phyloP scores from a whole-genome alignment of 2,329 filamentous ascomycete genomes.

The Fonsecaea multimorphosa region DNA sequence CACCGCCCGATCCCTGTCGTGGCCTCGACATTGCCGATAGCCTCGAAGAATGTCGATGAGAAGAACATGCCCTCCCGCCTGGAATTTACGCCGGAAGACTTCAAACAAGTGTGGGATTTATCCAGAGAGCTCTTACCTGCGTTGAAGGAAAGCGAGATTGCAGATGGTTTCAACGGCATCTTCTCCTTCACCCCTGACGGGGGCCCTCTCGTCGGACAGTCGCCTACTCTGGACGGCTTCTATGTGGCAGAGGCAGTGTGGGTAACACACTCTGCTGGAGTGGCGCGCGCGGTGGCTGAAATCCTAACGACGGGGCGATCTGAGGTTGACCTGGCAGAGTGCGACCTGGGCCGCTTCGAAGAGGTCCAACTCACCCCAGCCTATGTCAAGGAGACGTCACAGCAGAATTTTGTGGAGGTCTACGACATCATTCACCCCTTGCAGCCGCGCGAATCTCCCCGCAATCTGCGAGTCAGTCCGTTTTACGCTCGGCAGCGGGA shows the following conservation, averaged over 20 bases:
- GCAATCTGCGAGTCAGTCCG: slow-evolving; percentile 64
- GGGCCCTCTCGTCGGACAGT: slow-evolving; percentile 64
- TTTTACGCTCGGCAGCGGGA: slow-evolving; percentile 63
- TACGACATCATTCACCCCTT: slow-evolving; percentile 70
- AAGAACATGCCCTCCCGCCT: slow-evolving; percentile 69
- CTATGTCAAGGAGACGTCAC: slow-evolving; percentile 65
- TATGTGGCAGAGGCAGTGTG: slow-evolving; percentile 70
- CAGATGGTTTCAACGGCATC: slow-evolving; percentile 68
- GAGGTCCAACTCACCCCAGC: slow-evolving; percentile 62
- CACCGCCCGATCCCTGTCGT: slow-evolving; percentile 67
- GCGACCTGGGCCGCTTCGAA: slow-evolving; percentile 67
- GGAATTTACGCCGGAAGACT: slow-evolving; percentile 65
- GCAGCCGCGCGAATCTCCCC: slow-evolving; percentile 63
- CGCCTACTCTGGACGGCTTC: slow-evolving; percentile 65
- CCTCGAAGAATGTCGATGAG: slow-evolving; percentile 61
- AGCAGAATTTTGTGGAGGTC: slow-evolving; percentile 68
- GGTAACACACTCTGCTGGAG: slow-evolving; percentile 70
- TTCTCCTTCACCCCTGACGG: slow-evolving; percentile 72
- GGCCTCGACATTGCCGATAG: slow-evolving; percentile 61
- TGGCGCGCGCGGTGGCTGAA: slow-evolving; percentile 66
- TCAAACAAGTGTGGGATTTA: slow-evolving; percentile 65
- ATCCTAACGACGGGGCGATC: slow-evolving; percentile 63
- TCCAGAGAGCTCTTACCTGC: slow-evolving; percentile 62
- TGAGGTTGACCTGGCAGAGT: slow-evolving; percentile 63
- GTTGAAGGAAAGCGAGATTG: slow-evolving; percentile 59